phyloP scores from a whole-genome alignment of 371 early-diverging fungal genomes.

The Parasitella parasitica region DNA sequence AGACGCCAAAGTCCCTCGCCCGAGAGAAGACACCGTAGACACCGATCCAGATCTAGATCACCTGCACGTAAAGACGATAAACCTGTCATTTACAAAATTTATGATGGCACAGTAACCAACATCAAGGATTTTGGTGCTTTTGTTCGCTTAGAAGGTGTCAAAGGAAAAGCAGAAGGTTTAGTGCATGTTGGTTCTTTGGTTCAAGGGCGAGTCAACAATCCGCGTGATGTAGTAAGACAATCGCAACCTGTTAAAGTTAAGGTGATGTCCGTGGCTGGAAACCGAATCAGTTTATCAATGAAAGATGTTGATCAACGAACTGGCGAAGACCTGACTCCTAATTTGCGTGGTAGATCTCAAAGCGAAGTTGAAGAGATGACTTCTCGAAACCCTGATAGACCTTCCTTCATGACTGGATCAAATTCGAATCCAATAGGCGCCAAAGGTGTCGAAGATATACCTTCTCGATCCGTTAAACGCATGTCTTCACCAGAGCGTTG shows the following conservation, averaged over 20 bases:
- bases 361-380: conserved; percentile 66
- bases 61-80: conserved; percentile 55
- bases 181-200: conserved; percentile 81
- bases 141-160: conserved; percentile 80
- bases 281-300: conserved; percentile 84
- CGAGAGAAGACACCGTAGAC: conserved; percentile 18
- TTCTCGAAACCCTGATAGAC: conserved; percentile 67
- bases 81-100: conserved; percentile 90
- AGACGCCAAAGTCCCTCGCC: conserved; percentile 30
- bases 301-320: conserved; percentile 94
- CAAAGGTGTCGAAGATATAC: conserved; percentile 59
- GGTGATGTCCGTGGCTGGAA: conserved; percentile 85
- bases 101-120: conserved; percentile 75
- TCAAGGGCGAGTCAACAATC: conserved; percentile 74
- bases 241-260: conserved; percentile 88
- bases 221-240: conserved; percentile 76
- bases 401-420: conserved; percentile 36
- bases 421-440: conserved; percentile 19
- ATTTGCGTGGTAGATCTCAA: conserved; percentile 46
- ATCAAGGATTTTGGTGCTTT: conserved; percentile 93
- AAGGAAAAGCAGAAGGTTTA: conserved; percentile 76
- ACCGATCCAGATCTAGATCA: conserved; percentile 14
- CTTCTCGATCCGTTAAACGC: conserved; percentile 72
- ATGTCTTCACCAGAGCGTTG: conserved; percentile 95
- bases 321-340: conserved; percentile 81